Conservation (phyloP, 2,329 filamentous ascomycete species). For the Karstenula rhodostoma region DNA sequence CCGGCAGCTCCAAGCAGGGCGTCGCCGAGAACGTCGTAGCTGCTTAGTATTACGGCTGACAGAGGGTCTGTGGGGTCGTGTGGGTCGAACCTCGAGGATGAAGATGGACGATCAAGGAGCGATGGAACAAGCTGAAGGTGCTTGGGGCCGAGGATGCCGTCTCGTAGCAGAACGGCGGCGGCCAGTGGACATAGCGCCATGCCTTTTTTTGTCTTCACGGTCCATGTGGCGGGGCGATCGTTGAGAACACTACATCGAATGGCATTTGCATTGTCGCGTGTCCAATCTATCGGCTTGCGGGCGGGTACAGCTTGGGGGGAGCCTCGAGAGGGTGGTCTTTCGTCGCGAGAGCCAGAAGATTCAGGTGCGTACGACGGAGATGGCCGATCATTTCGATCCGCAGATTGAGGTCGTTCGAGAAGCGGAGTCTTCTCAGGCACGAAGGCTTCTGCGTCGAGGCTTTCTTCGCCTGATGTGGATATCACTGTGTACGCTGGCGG, state of each 20-base stretch:
- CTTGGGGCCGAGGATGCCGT: slow-evolving; percentile 31
- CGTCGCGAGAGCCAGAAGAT: background rate
- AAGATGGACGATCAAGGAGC: background rate
- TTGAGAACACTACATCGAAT: slow-evolving; percentile 35
- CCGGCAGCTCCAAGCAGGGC: slow-evolving; percentile 30
- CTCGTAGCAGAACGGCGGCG: slow-evolving; percentile 37
- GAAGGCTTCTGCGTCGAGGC: slow-evolving; percentile 27
- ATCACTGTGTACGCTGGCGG: slow-evolving; percentile 31
- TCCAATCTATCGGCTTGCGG: slow-evolving; percentile 25
- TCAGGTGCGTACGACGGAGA: background rate
- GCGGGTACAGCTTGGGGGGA: slow-evolving; percentile 8
- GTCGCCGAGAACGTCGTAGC: slow-evolving; percentile 34
- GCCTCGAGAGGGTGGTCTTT: background rate
- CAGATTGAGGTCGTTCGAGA: background rate
- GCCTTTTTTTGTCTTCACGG: slow-evolving; percentile 31
- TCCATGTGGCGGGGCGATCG: slow-evolving; percentile 39
- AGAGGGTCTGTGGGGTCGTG: slow-evolving; percentile 37
- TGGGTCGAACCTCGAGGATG: slow-evolving; percentile 17
- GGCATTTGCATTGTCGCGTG: slow-evolving; percentile 16
- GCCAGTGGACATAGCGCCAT: slow-evolving; percentile 37
- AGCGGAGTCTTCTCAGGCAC: slow-evolving; percentile 22
- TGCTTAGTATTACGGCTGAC: slow-evolving; percentile 28
- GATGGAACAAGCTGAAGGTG: slow-evolving; percentile 39
- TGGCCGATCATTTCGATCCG: background rate
- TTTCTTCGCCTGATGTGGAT: slow-evolving; percentile 22